These are phyloP conservation scores for Kuraishia ogatae DNA, from an alignment of 805 yeast species.

Conservation along the genomic window DNA sequence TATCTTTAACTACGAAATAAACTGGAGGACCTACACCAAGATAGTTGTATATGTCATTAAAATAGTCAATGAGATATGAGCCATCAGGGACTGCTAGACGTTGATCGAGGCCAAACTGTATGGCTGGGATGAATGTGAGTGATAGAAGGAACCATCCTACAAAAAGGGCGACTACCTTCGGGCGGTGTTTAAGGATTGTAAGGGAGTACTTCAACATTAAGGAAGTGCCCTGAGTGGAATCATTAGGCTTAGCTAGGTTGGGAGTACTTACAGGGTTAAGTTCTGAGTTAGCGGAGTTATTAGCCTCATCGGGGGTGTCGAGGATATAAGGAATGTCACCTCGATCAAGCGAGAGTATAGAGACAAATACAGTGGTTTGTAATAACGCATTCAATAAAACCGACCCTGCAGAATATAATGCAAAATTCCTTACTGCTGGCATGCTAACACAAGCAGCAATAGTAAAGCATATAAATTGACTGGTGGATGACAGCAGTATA, in stretches of 20 bases:
- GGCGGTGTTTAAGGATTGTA: constrained; percentile 25
- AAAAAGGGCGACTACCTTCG: constrained; percentile 44
- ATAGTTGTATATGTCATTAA: constrained; percentile 62
- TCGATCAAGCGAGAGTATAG: constrained; percentile 64
- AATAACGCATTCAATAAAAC: constrained; percentile 65
- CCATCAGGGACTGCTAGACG: constrained; percentile 77
- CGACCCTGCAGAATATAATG: constrained; percentile 84
- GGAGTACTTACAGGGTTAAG: too few species aligned
- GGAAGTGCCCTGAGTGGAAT: neutral
- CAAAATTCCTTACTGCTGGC: constrained; percentile 96
- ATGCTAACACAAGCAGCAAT: constrained; percentile 76
- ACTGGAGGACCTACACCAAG: constrained; percentile 89
- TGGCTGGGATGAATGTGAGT: constrained; percentile 55
- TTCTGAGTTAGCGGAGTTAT: too few species aligned
- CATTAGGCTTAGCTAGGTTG: too few species aligned
- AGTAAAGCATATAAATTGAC: constrained; percentile 73
- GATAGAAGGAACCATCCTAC: constrained; percentile 60
- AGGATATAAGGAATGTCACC: neutral
- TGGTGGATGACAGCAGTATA: constrained; percentile 63
- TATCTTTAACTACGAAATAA: constrained; percentile 68
- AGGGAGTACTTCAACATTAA: neutral
- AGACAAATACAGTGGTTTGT: constrained; percentile 76
- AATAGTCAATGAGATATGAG: constrained; percentile 77
- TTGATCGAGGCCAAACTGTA: constrained; percentile 82
- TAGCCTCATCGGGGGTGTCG: constrained; percentile 1